Evolutionary conservation across 1,284 basidiomycete species (phyloP).

Genomic region (Bondarzewia mesenterica): DNA sequence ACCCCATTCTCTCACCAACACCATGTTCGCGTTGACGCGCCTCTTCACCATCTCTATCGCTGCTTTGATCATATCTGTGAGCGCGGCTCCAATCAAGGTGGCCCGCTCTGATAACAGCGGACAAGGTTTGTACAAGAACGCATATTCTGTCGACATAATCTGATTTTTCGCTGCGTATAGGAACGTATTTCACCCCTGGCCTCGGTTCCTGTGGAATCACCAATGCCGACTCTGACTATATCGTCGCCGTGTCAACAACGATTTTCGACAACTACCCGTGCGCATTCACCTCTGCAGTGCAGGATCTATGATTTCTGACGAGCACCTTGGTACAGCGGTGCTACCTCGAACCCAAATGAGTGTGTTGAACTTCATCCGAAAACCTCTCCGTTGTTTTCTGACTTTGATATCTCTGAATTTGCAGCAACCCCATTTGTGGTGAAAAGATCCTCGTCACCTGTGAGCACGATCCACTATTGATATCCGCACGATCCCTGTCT

Average conservation of each 20-base stretch:
- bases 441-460: constrained; percentile 19
- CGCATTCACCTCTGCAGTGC: constrained; percentile 3
- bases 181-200: constrained; percentile 24
- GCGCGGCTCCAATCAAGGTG: neutral
- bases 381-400: neutral
- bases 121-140: neutral
- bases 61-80: neutral
- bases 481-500: too few relatives aligned
- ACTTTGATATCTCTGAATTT: constrained; percentile 1
- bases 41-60: neutral
- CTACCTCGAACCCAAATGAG: neutral
- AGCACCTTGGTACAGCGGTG: neutral
- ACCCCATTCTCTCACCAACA: neutral
- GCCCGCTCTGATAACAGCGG: neutral
- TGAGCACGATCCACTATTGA: constrained; percentile 7
- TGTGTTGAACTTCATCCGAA: neutral
- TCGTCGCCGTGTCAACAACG: constrained; percentile 24
- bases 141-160: neutral
- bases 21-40: neutral
- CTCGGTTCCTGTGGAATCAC: constrained; percentile 29
- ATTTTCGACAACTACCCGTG: constrained; percentile 26
- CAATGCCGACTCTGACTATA: constrained; percentile 22
- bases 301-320: neutral
- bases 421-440: constrained; percentile 26
- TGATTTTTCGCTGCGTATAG: constrained; percentile 6